phyloP scores from a whole-genome alignment of 106 monocot species.

The Xerophyta viscosa region DNA sequence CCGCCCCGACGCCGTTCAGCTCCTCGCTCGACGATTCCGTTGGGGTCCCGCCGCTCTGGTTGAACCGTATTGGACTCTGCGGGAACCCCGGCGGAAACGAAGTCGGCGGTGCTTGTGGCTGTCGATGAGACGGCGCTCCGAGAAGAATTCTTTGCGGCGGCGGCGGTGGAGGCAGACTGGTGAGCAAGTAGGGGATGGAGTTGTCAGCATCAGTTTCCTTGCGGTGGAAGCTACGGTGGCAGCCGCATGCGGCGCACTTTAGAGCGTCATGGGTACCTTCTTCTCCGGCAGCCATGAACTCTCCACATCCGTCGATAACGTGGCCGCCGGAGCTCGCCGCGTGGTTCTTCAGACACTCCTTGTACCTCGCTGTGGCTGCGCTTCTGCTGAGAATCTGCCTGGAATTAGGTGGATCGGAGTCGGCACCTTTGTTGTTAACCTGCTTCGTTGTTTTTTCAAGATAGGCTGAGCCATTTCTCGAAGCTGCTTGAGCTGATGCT shows the following conservation, averaged over 20 bases:
- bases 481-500: not conserved
- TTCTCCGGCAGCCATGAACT: slow-evolving; percentile 23
- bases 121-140: not conserved
- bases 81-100: not conserved
- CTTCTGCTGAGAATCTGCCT: not conserved
- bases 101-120: not conserved
- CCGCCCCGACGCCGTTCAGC: slow-evolving; percentile 1
- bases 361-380: slow-evolving; percentile 3
- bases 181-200: slow-evolving; percentile 6
- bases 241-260: slow-evolving; percentile 34
- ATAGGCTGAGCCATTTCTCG: not conserved
- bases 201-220: slow-evolving; percentile 6
- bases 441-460: not conserved
- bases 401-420: not conserved
- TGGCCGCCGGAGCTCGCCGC: slow-evolving; percentile 29
- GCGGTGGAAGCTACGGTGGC: slow-evolving; percentile 46
- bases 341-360: slow-evolving; percentile 33
- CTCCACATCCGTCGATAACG: slow-evolving; percentile 37
- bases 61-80: not conserved
- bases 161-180: not conserved
- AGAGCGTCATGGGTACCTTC: slow-evolving; percentile 8
- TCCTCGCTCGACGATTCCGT: slow-evolving; percentile 27
- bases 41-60: slow-evolving; percentile 3
- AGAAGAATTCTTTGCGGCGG: not conserved
- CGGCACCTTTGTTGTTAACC: not conserved